phyloP scores from a whole-genome alignment of 768 basidiomycete genomes.

The Trametopsis cervina region DNA sequence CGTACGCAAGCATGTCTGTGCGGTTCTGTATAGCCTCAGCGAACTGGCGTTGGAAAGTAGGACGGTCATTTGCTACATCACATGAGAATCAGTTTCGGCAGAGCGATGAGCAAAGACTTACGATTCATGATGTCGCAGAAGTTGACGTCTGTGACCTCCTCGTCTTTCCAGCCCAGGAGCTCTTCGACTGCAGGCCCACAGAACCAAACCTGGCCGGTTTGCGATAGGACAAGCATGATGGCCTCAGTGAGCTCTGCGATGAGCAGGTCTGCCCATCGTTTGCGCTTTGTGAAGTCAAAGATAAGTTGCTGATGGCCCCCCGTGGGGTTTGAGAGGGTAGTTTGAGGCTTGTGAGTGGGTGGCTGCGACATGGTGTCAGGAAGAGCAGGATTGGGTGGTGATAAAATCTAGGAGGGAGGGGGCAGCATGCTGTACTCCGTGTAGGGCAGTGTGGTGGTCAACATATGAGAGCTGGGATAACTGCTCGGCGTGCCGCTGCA shows the following conservation, averaged over 20 bases:
- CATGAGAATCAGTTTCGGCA: neutral
- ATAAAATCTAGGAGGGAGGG: no score
- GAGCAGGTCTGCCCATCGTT: conserved; percentile 80
- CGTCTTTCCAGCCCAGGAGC: conserved; percentile 70
- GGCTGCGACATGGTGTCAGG: neutral
- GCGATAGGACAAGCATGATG: conserved; percentile 61
- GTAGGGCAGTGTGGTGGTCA: no score
- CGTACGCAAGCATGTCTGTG: conserved; percentile 47
- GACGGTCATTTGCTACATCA: conserved; percentile 47
- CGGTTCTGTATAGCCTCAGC: conserved; percentile 44
- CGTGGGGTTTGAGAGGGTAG: neutral
- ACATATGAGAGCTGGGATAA: no score
- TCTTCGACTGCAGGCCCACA: conserved; percentile 63
- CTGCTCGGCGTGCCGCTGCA: no score
- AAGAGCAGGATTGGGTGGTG: neutral
- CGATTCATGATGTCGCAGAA: conserved; percentile 60
- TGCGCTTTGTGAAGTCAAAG: conserved; percentile 84
- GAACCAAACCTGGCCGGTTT: conserved; percentile 56
- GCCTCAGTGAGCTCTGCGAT: conserved; percentile 71
- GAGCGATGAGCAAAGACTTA: conserved; percentile 34
- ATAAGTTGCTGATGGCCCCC: conserved; percentile 6
- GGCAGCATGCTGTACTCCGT: no score
- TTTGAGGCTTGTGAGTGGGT: neutral
- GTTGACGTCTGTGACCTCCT: conserved; percentile 64
- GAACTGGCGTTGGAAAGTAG: conserved; percentile 39